Base-by-base conservation (phyloP, 2,329 filamentous ascomycete species). In the Helminthosporium solani region DNA sequence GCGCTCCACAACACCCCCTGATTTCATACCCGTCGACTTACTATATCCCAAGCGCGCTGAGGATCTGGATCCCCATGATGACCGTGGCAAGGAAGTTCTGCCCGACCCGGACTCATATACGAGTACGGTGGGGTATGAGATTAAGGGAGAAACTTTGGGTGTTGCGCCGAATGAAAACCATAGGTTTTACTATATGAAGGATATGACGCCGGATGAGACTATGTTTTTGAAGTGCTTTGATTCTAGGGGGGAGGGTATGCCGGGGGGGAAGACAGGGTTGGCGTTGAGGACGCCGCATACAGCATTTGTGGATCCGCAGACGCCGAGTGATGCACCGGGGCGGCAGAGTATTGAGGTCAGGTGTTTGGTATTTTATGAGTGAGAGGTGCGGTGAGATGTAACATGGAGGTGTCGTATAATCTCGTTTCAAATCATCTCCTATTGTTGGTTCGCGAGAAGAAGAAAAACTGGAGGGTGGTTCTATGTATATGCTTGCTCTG, bases 331-430 rank as follows among this genome's bases (percentile, higher is more conserved):
- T 43, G 74, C 77, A 7, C 74, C 70, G 7, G 72, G 66, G 31
- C 63, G 83, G 52, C 78, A 86, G 70, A 84, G 81, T 57, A 85
- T 86, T 49, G 83, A 86, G 70, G 81, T 85, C 1, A 70, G 83
- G 54, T 82, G 80, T 47, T 66, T 85, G 60, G 78, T 85, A 0
- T 84, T 84, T 57, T 83, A 84, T 53, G 78, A 81, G 27, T 75
- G 40, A n/a, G 8, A 27, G 15, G n/a, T n/a, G n/a, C n/a, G n/a
- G n/a, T n/a, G n/a, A n/a, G n/a, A n/a, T n/a, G n/a, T n/a, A n/a
- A n/a, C n/a, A n/a, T n/a, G n/a, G n/a, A n/a, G n/a, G n/a, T n/a
- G n/a, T n/a, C n/a, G n/a, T n/a, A n/a, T n/a, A n/a, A n/a, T n/a
- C n/a, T n/a, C n/a, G n/a, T n/a, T n/a, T n/a, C n/a, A n/a, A n/a